A percentile compares a stretch with the other conserved stretches of the same genome.
phyloP scores from a whole-genome alignment of 2,329 filamentous ascomycete genomes.

The Pseudocercospora macadamiae region DNA sequence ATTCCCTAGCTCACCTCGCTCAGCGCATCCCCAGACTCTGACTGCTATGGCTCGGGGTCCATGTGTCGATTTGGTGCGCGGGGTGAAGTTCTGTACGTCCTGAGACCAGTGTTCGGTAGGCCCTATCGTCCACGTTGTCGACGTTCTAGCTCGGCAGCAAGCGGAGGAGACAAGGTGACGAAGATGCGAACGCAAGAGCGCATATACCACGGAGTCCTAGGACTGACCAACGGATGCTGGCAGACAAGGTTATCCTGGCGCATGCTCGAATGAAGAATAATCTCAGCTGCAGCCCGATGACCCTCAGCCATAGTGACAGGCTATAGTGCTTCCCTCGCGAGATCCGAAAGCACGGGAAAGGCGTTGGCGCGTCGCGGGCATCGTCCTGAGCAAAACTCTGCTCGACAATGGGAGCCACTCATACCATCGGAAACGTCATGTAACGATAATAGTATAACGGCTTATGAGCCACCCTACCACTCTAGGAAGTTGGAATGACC shows the following conservation, averaged over 20 bases:
- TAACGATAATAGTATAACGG: not conserved
- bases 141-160: conserved; percentile 5
- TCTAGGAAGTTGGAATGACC: not conserved
- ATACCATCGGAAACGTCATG: conserved; percentile 1
- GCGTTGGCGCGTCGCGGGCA: conserved; percentile 2
- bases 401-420: not conserved
- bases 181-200: conserved; percentile 3
- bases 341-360: not conserved
- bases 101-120: not conserved
- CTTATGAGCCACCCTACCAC: not conserved
- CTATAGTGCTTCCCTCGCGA: not conserved
- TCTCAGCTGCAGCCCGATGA: conserved; percentile 2
- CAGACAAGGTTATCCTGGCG: conserved; percentile 13
- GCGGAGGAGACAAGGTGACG: conserved; percentile 8
- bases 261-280: conserved; percentile 12
- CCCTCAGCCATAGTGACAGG: conserved; percentile 1
- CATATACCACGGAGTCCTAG: conserved; percentile 13
- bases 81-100: not conserved
- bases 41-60: not conserved
- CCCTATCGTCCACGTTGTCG: not conserved
- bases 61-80: not conserved
- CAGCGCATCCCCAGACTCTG: conserved; percentile 5
- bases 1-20: conserved; percentile 5
- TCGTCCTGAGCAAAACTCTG: conserved; percentile 2
- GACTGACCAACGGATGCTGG: conserved; percentile 4